Evolutionary conservation across 331 rosid genomes (phyloP), one percentile per base, ranked within the genome.

Genomic region (Acacia pycnantha): DNA sequence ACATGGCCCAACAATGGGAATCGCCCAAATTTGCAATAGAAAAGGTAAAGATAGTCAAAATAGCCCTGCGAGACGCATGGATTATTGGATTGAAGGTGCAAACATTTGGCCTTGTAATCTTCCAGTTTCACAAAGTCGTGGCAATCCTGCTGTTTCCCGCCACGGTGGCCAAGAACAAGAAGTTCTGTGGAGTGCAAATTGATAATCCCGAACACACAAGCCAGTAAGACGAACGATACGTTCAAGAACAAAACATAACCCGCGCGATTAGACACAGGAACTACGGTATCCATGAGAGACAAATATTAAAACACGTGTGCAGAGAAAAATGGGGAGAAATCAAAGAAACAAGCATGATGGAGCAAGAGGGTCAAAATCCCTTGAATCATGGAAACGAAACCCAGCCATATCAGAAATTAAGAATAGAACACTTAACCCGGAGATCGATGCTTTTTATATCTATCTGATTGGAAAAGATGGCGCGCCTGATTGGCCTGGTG

Each of bases 41-140:
- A 96, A 79, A 96, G 87, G 88, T 85, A 80, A 54, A 96, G 97
- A 72, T 96, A 96, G 82, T 90, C 90, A 22, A 94, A 53, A 84
- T 89, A 94, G 56, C 99, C 98, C 46, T 90, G 87, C 2, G 94
- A 82, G 11, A 91, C 93, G 80, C 98, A 94, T 3, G 97, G 95
- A 80, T 85, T 64, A 62, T 72, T 82, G 70, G 92, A 86, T 90
- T 92, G 84, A 35, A 96, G 82, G 82, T 79, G 88, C 4, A 82
- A 82, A 61, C 99, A 96, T 86, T 92, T 94, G 2, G 88, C 91
- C 81, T 87, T 51, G 73, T 77, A 82, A 65, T 89, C 91, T 65
- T 76, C 81, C 3, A 89, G 59, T 10, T 81, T 67, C 8, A 76
- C 84, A 13, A 93, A 86, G 19, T 53, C 77, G 22, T 81, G 44